These are phyloP conservation scores for Hymenoscyphus linearis DNA, from an alignment of 2,329 filamentous ascomycete genomes.

Conservation along the genomic window DNA sequence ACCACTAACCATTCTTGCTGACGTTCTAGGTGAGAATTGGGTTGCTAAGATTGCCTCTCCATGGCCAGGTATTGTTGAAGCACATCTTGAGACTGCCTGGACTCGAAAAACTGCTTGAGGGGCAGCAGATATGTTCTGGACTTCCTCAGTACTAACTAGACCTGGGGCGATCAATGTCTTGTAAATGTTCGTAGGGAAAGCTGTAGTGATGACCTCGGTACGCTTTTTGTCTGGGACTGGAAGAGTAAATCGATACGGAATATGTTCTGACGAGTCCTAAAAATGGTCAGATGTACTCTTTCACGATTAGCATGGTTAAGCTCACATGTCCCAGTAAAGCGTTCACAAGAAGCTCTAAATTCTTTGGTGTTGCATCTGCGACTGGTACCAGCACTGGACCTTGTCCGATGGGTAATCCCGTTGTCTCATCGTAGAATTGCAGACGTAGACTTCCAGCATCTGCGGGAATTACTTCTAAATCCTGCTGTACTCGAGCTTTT, in stretches of 20 bases:
- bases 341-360: slow-evolving; percentile 82
- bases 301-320: not conserved
- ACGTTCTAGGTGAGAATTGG: slow-evolving; percentile 76
- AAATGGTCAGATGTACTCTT: slow-evolving; percentile 21
- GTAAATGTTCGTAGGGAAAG: slow-evolving; percentile 36
- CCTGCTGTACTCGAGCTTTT: slow-evolving; percentile 67
- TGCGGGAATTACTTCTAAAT: slow-evolving; percentile 62
- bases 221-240: slow-evolving; percentile 38
- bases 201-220: slow-evolving; percentile 37
- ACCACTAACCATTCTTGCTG: slow-evolving; percentile 75
- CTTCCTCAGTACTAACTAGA: slow-evolving; percentile 33
- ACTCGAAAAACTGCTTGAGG: slow-evolving; percentile 94
- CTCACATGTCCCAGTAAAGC: slow-evolving; percentile 69
- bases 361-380: slow-evolving; percentile 80
- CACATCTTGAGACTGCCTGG: slow-evolving; percentile 84
- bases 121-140: slow-evolving; percentile 49
- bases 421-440: slow-evolving; percentile 82
- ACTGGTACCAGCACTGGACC: slow-evolving; percentile 63
- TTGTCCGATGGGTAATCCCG: slow-evolving; percentile 63
- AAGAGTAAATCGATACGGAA: slow-evolving; percentile 62
- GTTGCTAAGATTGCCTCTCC: slow-evolving; percentile 84
- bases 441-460: slow-evolving; percentile 74
- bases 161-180: slow-evolving; percentile 40
- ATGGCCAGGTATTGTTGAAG: slow-evolving; percentile 83
- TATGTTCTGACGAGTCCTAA: slow-evolving; percentile 52